Evolutionary conservation across 1,284 basidiomycete genomes (phyloP).

Genomic region (Neolentinus lepideus): DNA sequence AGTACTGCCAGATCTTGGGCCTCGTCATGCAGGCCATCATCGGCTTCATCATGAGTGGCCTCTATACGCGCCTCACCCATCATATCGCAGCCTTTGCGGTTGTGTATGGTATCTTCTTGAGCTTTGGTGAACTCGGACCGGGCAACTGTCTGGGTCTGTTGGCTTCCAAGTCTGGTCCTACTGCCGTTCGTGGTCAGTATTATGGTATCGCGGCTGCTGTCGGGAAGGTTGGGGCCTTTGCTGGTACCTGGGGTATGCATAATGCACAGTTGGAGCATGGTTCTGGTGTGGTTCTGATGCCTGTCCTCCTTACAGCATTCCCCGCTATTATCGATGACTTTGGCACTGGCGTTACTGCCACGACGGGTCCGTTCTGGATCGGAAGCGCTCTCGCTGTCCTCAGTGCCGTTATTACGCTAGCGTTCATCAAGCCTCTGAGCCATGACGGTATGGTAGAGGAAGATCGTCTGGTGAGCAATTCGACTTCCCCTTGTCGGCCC

Average conservation of each 20-base stretch:
- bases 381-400: constrained; percentile 74
- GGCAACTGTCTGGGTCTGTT: constrained; percentile 79
- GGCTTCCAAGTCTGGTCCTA: constrained; percentile 78
- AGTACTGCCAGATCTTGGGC: constrained; percentile 56
- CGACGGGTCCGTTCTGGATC: constrained; percentile 80
- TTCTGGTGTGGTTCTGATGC: constrained; percentile 7
- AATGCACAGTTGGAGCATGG: too few relatives aligned
- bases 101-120: constrained; percentile 87
- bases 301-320: constrained; percentile 37
- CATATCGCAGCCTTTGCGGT: constrained; percentile 80
- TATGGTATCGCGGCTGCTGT: constrained; percentile 84
- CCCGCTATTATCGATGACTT: constrained; percentile 50
- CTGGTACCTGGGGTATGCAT: constrained; percentile 66
- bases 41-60: constrained; percentile 82
- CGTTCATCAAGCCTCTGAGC: constrained; percentile 71
- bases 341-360: constrained; percentile 33
- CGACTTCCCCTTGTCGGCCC: constrained; percentile 6
- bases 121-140: constrained; percentile 77
- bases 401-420: constrained; percentile 66
- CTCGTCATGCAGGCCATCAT: constrained; percentile 64
- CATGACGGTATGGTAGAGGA: constrained; percentile 78
- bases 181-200: constrained; percentile 80
- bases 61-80: constrained; percentile 52
- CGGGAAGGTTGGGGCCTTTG: constrained; percentile 88
- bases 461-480: constrained; percentile 52